Conservation (phyloP, 1,284 basidiomycete species). For the Cryptococcus jaspeensis region DNA sequence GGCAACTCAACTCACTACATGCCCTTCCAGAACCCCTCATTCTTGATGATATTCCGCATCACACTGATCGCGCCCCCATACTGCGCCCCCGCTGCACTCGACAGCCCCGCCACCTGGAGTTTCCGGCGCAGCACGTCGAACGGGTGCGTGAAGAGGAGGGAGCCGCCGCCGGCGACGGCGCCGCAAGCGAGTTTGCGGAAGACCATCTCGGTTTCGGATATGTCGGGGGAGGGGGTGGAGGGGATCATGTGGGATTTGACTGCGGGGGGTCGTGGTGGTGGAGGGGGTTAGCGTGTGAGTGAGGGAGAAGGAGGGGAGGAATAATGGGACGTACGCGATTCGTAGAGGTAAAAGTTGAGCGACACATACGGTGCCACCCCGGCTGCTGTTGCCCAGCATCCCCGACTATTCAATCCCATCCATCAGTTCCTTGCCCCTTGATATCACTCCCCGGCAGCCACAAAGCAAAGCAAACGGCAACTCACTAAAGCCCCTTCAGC, state of each 20-base stretch:
- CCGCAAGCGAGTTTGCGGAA: constrained; percentile 53
- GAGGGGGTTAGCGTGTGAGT: constrained; percentile 2
- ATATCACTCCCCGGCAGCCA: neutral
- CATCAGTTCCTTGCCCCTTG: constrained; percentile 2
- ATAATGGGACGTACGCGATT: constrained; percentile 31
- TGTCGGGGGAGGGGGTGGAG: constrained; percentile 7
- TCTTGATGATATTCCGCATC: constrained; percentile 64
- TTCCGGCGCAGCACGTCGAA: constrained; percentile 91
- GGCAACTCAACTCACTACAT: constrained; percentile 44
- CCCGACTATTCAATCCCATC: constrained; percentile 47
- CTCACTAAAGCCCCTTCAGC: constrained; percentile 75
- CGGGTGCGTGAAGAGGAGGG: constrained; percentile 92
- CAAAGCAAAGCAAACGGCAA: neutral
- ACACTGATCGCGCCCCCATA: constrained; percentile 71
- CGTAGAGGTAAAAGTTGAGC: constrained; percentile 52
- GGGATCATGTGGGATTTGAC: constrained; percentile 38
- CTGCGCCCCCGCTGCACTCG: constrained; percentile 60
- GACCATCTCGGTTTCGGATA: constrained; percentile 35
- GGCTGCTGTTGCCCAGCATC: constrained; percentile 79
- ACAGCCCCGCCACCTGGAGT: constrained; percentile 87
- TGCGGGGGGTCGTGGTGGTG: neutral
- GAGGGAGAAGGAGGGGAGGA: neutral
- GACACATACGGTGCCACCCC: constrained; percentile 83
- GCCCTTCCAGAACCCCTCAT: constrained; percentile 63
- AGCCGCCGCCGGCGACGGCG: constrained; percentile 63